A percentile compares a stretch with the other conserved stretches of the same genome.
These are phyloP conservation scores for Parachaetomium inaequale DNA, from an alignment of 495 filamentous ascomycete species.

Conservation along the genomic window DNA sequence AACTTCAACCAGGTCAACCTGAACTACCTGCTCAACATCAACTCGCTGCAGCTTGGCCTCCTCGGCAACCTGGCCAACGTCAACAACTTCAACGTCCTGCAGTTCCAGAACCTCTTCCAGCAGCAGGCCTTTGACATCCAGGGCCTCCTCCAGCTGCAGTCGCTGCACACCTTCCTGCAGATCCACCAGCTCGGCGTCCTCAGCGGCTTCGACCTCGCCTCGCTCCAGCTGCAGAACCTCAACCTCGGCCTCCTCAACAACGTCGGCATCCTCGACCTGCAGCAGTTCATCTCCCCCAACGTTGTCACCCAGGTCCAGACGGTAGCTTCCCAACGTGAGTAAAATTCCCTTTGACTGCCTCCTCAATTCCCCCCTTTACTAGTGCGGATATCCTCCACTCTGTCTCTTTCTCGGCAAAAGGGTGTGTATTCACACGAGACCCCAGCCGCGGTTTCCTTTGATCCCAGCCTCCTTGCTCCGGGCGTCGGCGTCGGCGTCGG, in stretches of 20 bases:
- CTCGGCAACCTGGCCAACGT: slow-evolving; percentile 38
- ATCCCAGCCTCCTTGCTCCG: slow-evolving; percentile 10
- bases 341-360: slow-evolving; percentile 8
- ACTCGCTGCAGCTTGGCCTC: slow-evolving; percentile 39
- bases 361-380: not conserved
- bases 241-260: slow-evolving; percentile 40
- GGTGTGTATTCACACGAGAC: slow-evolving; percentile 24
- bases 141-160: slow-evolving; percentile 42
- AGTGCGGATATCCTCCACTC: not conserved
- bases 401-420: slow-evolving; percentile 8
- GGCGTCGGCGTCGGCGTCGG: slow-evolving; percentile 1
- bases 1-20: slow-evolving; percentile 44
- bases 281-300: slow-evolving; percentile 36
- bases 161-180: slow-evolving; percentile 42
- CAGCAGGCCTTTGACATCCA: slow-evolving; percentile 38
- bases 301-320: slow-evolving; percentile 39
- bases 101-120: slow-evolving; percentile 39
- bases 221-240: slow-evolving; percentile 39
- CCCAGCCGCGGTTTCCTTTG: slow-evolving; percentile 15
- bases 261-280: slow-evolving; percentile 38
- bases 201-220: slow-evolving; percentile 42
- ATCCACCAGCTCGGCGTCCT: slow-evolving; percentile 43
- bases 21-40: slow-evolving; percentile 47
- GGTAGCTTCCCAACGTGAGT: slow-evolving; percentile 34
- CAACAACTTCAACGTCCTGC: slow-evolving; percentile 43